Conservation (phyloP, 2,329 filamentous ascomycete species). For the Dendrostoma leiphaemia region DNA sequence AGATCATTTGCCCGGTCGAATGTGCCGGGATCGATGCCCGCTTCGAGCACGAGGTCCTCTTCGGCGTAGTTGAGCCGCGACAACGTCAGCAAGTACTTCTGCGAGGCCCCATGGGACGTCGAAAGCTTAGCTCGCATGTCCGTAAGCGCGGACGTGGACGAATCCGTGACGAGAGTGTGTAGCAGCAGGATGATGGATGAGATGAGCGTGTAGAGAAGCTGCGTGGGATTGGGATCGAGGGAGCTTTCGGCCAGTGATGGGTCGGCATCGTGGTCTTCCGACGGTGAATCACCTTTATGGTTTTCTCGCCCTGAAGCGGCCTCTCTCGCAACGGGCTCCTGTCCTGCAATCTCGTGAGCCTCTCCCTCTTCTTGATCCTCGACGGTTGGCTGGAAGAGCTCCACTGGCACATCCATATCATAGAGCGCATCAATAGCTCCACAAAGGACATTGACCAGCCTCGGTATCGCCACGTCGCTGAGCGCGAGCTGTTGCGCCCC, state of each 20-base stretch:
- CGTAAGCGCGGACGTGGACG: conserved; percentile 40
- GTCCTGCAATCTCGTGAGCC: not conserved
- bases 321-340: too few relatives aligned
- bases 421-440: conserved; percentile 73
- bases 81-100: conserved; percentile 79
- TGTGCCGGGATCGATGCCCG: conserved; percentile 73
- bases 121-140: conserved; percentile 72
- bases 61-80: conserved; percentile 81
- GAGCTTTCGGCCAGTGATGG: conserved; percentile 7
- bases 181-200: conserved; percentile 47
- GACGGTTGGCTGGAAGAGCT: not conserved
- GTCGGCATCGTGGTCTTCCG: conserved; percentile 9
- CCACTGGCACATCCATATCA: conserved; percentile 47
- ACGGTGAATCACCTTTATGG: too few relatives aligned
- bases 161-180: conserved; percentile 51
- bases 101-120: conserved; percentile 67
- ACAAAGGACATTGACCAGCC: conserved; percentile 65
- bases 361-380: not conserved
- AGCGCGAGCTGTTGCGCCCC: conserved; percentile 64
- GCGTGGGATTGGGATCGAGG: conserved; percentile 19
- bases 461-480: conserved; percentile 69
- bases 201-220: conserved; percentile 43
- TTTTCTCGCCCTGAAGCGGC: too few relatives aligned
- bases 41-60: conserved; percentile 75
- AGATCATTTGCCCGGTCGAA: conserved; percentile 79